Evolutionary conservation across 768 basidiomycete species (phyloP).

Genomic region (Strobilomyces confusus): DNA sequence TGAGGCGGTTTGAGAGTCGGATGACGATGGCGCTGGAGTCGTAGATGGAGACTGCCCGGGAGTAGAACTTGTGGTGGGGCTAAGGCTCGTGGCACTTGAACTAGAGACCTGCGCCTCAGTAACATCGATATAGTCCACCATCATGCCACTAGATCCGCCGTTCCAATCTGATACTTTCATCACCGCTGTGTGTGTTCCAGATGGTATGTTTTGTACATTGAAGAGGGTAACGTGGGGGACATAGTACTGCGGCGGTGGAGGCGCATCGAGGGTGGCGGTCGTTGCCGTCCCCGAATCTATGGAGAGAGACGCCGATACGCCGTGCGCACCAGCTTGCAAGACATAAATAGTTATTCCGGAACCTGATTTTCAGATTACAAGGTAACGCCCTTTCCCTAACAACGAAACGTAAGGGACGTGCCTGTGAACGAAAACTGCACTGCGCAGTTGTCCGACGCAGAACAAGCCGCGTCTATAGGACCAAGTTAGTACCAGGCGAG

Average conservation of each 20-base stretch:
- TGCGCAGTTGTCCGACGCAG: slow-evolving; percentile 20
- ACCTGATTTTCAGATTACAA: slow-evolving; percentile 5
- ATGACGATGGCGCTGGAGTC: not conserved
- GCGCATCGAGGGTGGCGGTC: slow-evolving; percentile 20
- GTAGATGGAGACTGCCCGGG: slow-evolving; percentile 9
- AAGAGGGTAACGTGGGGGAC: slow-evolving; percentile 20
- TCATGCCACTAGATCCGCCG: slow-evolving; percentile 26
- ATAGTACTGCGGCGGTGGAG: slow-evolving; percentile 24
- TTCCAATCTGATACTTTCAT: slow-evolving; percentile 27
- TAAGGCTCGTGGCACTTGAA: not conserved
- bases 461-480: slow-evolving; percentile 21
- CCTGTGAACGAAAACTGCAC: slow-evolving; percentile 26
- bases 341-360: slow-evolving; percentile 30
- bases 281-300: slow-evolving; percentile 22
- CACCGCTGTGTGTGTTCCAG: slow-evolving; percentile 19
- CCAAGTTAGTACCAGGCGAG: not conserved
- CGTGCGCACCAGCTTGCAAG: slow-evolving; percentile 24
- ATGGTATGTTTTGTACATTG: slow-evolving; percentile 17
- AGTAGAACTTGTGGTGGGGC: not conserved
- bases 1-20: not conserved
- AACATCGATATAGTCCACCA: slow-evolving; percentile 26
- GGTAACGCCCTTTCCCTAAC: not conserved
- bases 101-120: slow-evolving; percentile 18
- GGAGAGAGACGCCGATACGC: slow-evolving; percentile 26
- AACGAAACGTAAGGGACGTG: not conserved